A percentile compares a stretch with the other conserved stretches of the same genome.
Evolutionary conservation across 164 flowering plant genomes (phyloP).

Genomic region (Berberis thunbergii): DNA sequence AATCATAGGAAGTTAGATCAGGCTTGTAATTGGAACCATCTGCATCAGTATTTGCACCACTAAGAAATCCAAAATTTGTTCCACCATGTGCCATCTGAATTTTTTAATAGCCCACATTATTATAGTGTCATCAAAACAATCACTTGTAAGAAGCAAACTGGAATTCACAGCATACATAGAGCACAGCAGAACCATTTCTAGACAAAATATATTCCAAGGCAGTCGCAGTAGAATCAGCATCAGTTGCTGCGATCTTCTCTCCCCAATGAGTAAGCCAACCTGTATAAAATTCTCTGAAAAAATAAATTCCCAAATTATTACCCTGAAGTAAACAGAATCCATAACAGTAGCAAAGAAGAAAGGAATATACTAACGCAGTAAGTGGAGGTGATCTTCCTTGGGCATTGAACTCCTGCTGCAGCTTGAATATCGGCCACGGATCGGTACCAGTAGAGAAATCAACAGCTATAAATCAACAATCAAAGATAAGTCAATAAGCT

Average conservation of each 20-base stretch:
- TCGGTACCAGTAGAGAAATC: conserved; percentile 86
- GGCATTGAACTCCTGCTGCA: conserved; percentile 85
- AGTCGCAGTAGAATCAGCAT: conserved; percentile 54
- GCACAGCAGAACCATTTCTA: conserved; percentile 84
- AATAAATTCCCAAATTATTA: conserved; percentile 8
- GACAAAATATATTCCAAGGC: conserved; percentile 57
- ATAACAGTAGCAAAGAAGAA: neutral
- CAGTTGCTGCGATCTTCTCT: conserved; percentile 59
- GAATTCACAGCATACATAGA: conserved; percentile 54
- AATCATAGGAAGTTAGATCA: conserved; percentile 96
- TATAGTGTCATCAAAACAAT: conserved; percentile 6
- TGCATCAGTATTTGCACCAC: conserved; percentile 79
- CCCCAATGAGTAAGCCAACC: conserved; percentile 99
- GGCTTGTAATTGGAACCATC: conserved; percentile 68
- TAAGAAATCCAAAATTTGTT: conserved; percentile 91
- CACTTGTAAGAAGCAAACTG: conserved; percentile 7
- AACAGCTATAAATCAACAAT: conserved; percentile 49
- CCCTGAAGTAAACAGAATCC: neutral
- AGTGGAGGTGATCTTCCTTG: conserved; percentile 96
- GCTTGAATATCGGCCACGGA: conserved; percentile 76
- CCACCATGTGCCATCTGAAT: conserved; percentile 99
- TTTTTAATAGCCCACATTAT: conserved; percentile 7
- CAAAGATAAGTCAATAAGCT: neutral
- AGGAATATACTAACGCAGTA: conserved; percentile 51
- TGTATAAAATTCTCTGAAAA: conserved; percentile 83